Base-by-base conservation (phyloP, 78 protist species). In the Dictyostelium firmibasis region DNA sequence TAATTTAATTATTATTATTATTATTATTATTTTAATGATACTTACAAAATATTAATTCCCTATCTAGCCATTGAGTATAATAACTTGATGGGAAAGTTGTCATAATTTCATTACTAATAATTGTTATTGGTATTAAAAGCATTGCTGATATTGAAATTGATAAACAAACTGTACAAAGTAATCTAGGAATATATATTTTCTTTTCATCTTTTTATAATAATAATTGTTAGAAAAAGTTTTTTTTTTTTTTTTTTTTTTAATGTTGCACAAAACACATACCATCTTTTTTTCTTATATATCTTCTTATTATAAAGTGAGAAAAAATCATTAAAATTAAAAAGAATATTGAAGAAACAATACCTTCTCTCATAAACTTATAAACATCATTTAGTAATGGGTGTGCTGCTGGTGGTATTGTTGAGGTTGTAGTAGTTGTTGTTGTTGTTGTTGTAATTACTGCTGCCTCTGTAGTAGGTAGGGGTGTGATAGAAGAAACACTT, bases 121-220 rank as follows among this genome's bases (percentile, higher is more conserved):
- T 77, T 38, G 93, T 88, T 18, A 88, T 88, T 25, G 93, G 93
- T 88, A 88, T 79, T 13, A 88, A 44, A 18, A 88, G 25, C 93
- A 88, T 88, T 25, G 86, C 86, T 31, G 93, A 85, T n/a, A 88
- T 35, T 64, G 93, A 88, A 38, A 88, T 72, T 79, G 93, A 88
- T 78, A 88, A 79, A 79, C 93, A 88, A 64, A 88, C n/a, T 88
- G 93, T 88, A 88, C 93, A 88, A 25, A 88, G 25, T 78, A 88
- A 33, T 79, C 93, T 53, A 10, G 93, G 86, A 43, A 88, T 38
- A 79, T 64, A 88, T 35, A 88, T 41, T 67, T 41, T 88, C 67
- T 76, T 88, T 27, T 44, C 44, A n/a, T 79, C 83, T 76, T n/a
- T 16, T 10, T n/a, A 27, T 7, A 29, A 14, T 31, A 70, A 11